A percentile compares a stretch with the other conserved stretches of the same genome.
Conservation (phyloP, 1,284 basidiomycete species). For the Leccinum pachyderme region DNA sequence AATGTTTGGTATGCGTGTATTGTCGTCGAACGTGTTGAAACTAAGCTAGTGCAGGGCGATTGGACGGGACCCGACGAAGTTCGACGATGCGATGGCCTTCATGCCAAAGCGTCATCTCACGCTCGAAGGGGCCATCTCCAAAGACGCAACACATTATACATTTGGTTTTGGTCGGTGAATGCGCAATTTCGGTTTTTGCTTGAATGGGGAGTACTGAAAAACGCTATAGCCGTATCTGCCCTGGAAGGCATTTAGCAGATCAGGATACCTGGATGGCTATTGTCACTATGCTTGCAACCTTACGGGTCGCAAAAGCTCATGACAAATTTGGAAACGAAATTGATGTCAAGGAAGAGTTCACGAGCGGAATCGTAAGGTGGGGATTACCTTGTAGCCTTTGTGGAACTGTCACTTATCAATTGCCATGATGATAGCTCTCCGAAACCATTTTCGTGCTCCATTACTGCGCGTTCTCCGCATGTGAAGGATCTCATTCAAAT, state of each 20-base stretch:
- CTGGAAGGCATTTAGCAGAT: constrained; percentile 27
- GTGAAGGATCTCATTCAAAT: constrained; percentile 17
- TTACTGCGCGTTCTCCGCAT: constrained; percentile 17
- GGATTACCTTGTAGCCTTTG: not conserved
- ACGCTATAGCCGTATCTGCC: constrained; percentile 21
- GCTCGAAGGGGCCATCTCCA: constrained; percentile 9
- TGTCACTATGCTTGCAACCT: constrained; percentile 24
- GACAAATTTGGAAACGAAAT: constrained; percentile 24
- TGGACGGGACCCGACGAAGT: constrained; percentile 21
- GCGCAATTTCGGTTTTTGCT: not conserved
- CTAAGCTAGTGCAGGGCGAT: constrained; percentile 24
- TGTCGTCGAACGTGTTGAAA: not conserved
- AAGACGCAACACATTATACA: not conserved
- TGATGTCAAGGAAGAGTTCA: constrained; percentile 24
- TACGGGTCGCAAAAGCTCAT: constrained; percentile 18
- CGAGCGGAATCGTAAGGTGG: constrained; percentile 21
- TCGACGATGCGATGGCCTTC: constrained; percentile 23
- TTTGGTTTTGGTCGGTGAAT: constrained; percentile 32
- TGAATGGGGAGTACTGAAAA: not conserved
- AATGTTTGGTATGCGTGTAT: constrained; percentile 27
- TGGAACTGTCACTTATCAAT: constrained; percentile 6
- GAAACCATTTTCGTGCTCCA: constrained; percentile 23
- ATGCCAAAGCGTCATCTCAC: constrained; percentile 29
- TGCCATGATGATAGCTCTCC: constrained; percentile 15
- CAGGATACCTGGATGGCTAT: constrained; percentile 24